Percentiles rank a stretch among this genome's conserved stretches.
phyloP scores from a whole-genome alignment of 2,329 filamentous ascomycete species.

The Trichoderma sp. region DNA sequence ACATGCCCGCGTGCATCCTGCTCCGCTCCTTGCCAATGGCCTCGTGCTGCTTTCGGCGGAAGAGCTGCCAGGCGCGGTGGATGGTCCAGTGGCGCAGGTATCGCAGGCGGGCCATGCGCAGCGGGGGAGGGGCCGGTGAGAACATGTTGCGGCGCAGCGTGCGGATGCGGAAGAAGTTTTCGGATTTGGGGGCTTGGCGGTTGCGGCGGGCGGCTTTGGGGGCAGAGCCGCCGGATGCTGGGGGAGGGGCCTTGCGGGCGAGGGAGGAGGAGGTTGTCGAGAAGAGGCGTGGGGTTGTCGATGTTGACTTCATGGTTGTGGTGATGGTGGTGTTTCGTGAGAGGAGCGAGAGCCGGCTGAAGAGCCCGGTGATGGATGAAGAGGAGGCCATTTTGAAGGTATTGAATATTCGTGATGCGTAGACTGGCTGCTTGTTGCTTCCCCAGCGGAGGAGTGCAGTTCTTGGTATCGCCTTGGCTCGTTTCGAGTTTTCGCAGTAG shows the following conservation, averaged over 20 bases:
- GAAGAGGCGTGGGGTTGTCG: conserved; percentile 33
- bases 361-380: conserved; percentile 37
- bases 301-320: conserved; percentile 17
- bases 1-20: conserved; percentile 80
- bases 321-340: conserved; percentile 23
- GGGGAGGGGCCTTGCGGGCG: conserved; percentile 36
- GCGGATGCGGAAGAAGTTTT: conserved; percentile 46
- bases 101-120: conserved; percentile 86
- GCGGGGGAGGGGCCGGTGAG: conserved; percentile 61
- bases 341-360: conserved; percentile 31
- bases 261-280: conserved; percentile 38
- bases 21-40: conserved; percentile 70
- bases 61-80: conserved; percentile 90
- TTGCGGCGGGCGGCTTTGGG: conserved; percentile 34
- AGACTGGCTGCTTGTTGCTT: not conserved
- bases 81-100: conserved; percentile 97
- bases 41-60: conserved; percentile 68
- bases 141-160: conserved; percentile 53
- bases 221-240: conserved; percentile 26
- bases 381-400: conserved; percentile 33
- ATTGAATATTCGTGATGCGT: not conserved
- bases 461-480: not conserved
- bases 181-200: conserved; percentile 38
- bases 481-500: not conserved
- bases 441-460: not conserved